Base-by-base conservation (phyloP, 140 eudicot genomes). In the Flaveria floridana region DNA sequence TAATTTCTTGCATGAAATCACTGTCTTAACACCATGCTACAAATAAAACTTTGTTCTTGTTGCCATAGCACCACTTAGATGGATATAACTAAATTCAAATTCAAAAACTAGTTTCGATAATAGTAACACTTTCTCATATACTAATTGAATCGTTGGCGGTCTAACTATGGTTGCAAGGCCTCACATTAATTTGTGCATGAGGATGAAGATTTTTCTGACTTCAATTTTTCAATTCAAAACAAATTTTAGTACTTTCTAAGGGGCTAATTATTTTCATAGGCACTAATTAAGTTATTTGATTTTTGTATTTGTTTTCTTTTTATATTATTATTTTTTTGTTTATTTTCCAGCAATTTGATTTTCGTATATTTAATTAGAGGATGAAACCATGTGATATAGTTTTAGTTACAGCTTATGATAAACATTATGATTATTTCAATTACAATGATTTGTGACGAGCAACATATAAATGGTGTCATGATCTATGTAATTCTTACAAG, bases 1-100 rank as follows among this genome's bases (percentile, higher is more conserved):
- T 28, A 26, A 70, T 70, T 51, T 19, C 28, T 73, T 58, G 70
- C 77, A 21, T 73, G 19, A 21, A 62, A 74, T 63, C 51, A 74
- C 30, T 20, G 2, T 74, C 71, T 63, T 56, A 74, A 74, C 61
- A 18, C 47, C 16, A 63, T 59, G 55, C 14, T 59, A 44, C 18
- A 61, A 25, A 61, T 7, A 61, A 61, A 65, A 34, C 15, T n/a
- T 65, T 65, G 18, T n/a, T 65, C 65, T 59, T 21, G 23, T 3
- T 23, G 39, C 10, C 66, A 59, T 23, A 23, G 66, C 37, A 59
- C 66, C 66, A 21, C 39, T 11, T 59, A 12, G 10, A 57, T 1
- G 15, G 1, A 23, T 21, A 59, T 21, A 23, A 23, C 8, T 11
- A 59, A 59, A 59, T 56, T 20, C 13, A 59, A 23, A 59, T 59